A percentile compares a stretch with the other conserved stretches of the same genome.
These are phyloP conservation scores for Sideroxylon spinosum DNA, from an alignment of 179 eudicot genomes.

Conservation along the genomic window DNA sequence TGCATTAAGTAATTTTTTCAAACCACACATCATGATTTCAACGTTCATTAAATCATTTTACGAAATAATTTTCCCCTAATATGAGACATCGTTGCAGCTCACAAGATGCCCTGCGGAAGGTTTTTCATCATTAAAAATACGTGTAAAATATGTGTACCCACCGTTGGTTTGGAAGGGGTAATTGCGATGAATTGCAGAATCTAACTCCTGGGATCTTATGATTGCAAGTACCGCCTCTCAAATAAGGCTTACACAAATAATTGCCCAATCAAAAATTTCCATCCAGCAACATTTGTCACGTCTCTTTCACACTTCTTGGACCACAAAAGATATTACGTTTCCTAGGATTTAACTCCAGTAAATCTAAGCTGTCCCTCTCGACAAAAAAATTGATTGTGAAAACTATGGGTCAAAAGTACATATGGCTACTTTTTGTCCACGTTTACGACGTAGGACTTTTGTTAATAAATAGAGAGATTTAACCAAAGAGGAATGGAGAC, in stretches of 20 bases:
- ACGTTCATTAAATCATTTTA: too few species aligned
- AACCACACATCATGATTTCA: too few species aligned
- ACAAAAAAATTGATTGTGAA: not conserved
- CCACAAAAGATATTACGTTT: not conserved
- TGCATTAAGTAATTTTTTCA: too few species aligned
- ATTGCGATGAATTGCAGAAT: not conserved
- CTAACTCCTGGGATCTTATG: not conserved
- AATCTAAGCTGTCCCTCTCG: not conserved
- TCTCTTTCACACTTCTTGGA: not conserved
- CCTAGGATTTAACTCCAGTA: constrained; percentile 2
- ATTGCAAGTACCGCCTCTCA: not conserved
- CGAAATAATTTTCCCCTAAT: too few species aligned
- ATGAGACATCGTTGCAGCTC: too few species aligned
- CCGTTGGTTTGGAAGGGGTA: not conserved
- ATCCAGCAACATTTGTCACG: not conserved
- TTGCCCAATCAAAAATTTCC: not conserved
- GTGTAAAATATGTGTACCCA: too few species aligned
- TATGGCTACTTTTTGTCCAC: not conserved
- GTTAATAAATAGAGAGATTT: not conserved
- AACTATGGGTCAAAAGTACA: not conserved
- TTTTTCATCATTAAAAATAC: too few species aligned
- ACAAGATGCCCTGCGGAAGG: too few species aligned
- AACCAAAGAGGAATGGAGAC: not conserved
- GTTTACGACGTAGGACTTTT: not conserved
- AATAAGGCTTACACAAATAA: too few species aligned